Base-by-base conservation (phyloP, 2,329 filamentous ascomycete species). In the Cercospora citrullina region DNA sequence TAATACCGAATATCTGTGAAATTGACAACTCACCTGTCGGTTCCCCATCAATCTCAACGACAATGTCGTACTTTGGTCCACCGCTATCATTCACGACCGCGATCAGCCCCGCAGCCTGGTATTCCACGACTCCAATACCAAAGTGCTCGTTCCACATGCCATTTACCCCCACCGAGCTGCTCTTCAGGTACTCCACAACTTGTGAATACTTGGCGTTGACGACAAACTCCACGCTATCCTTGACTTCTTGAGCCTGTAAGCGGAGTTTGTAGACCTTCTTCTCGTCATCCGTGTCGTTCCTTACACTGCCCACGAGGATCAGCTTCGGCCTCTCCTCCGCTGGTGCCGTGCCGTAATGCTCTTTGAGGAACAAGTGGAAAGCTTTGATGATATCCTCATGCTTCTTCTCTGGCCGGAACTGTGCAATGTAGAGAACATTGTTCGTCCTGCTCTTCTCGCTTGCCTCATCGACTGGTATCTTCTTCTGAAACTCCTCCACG, bases 61-160 rank as follows among this genome's bases (percentile, higher is more conserved):
- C 94, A 72, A 99, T 99, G 77, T 99, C 95, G 70, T 93, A 81
- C 80, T 95, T 97, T 1, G 95, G 95, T 0, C 95, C 95, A 8
- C 94, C 95, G 61, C 91, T 95, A 79, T 97, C 85, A 75, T 99
- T 95, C 8, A 98, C 95, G 0, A 99, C 94, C 5, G 91, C 89
- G 66, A 99, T 93, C 67, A 99, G 83, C 1, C 95, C 95, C 0
- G 95, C 95, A 4, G 95, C 95, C 78, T 98, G 94, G 77, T 98
- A 99, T 83, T 99, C 95, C 48, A 99, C 95, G 16, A 98, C 94
- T 1, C 95, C 95, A 68, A 99, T 99, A 23, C 95, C 95, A 78
- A 99, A 99, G 80, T 99, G 95, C 82, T 99, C 95, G 78, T 97
- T 98, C 94, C 95, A 99, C 95, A 99, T 99, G 76, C 91, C 93